A percentile compares a stretch with the other conserved stretches of the same genome.
These are phyloP conservation scores for Thuidium tamariscinum DNA, from an alignment of 225 moss, liverwort and hornwort genomes.

Conservation along the genomic window DNA sequence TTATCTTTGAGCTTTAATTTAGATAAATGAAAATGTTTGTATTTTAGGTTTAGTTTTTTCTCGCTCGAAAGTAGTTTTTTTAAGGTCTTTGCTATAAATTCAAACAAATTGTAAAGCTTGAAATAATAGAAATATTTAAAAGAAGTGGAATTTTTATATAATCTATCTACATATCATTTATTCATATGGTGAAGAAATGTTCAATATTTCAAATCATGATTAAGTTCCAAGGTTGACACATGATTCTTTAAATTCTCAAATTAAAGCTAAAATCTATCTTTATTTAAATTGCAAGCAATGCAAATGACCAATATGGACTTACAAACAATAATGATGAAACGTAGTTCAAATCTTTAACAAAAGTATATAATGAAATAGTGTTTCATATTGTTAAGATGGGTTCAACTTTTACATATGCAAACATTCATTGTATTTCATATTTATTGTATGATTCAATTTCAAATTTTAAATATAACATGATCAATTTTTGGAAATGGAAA, in stretches of 20 bases:
- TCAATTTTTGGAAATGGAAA: rapidly evolving
- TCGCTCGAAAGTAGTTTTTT: no score
- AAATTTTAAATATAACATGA: neutral
- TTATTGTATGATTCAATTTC: neutral
- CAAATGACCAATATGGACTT: no score
- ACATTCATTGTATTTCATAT: no score
- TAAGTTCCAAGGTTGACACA: neutral
- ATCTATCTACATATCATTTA: neutral
- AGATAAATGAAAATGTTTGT: rapidly evolving
- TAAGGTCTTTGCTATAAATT: neutral
- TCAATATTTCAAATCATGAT: neutral
- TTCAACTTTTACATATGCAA: rapidly evolving
- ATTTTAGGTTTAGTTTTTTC: neutral
- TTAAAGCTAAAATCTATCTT: no score
- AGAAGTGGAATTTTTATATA: no score
- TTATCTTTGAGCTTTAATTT: neutral
- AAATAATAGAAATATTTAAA: neutral
- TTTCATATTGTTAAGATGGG: neutral
- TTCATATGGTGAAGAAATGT: neutral
- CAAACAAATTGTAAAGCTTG: neutral
- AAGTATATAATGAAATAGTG: neutral
- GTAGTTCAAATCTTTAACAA: no score
- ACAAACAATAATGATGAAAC: neutral
- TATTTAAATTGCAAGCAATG: neutral
- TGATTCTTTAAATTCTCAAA: no score